Conservation (phyloP, 495 filamentous ascomycete genomes). For the Geopyxis carbonaria region DNA sequence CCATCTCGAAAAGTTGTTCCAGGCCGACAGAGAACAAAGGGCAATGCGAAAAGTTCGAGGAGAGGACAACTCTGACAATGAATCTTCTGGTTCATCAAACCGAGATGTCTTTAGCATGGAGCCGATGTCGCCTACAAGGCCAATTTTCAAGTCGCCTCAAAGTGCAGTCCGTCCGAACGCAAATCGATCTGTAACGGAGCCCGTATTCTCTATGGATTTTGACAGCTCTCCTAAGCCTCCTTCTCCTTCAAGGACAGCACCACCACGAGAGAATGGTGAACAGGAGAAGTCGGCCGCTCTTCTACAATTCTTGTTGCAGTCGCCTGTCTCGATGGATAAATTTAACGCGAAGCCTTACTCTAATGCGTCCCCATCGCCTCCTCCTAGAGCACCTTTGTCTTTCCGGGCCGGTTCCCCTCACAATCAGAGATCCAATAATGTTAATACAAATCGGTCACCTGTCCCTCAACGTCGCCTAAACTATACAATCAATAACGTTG, state of each 20-base stretch:
- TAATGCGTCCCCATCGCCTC: neutral
- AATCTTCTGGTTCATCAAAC: neutral
- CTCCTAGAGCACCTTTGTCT: neutral
- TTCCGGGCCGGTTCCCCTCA: neutral
- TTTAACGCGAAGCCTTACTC: neutral
- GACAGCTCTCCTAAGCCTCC: conserved; percentile 10
- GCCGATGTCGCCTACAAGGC: conserved; percentile 14
- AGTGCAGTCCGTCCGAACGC: conserved; percentile 1
- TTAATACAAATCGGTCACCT: conserved; percentile 4
- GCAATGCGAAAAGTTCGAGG: conserved; percentile 30
- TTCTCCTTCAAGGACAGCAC: conserved; percentile 7
- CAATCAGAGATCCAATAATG: neutral
- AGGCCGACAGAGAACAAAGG: conserved; percentile 61
- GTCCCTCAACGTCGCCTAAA: neutral
- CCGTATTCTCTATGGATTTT: conserved; percentile 18
- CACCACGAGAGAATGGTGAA: conserved; percentile 3
- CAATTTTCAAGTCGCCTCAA: conserved; percentile 8
- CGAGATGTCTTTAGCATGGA: conserved; percentile 6
- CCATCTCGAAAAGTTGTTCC: conserved; percentile 76
- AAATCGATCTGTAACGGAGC: conserved; percentile 1
- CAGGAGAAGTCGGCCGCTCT: conserved; percentile 9
- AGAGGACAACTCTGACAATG: conserved; percentile 9
- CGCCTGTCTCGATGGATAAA: neutral
- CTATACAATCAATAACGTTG: neutral
- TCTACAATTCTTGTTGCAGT: conserved; percentile 1